phyloP scores from a whole-genome alignment of 179 eudicot genomes.

The Camellia oleifera region DNA sequence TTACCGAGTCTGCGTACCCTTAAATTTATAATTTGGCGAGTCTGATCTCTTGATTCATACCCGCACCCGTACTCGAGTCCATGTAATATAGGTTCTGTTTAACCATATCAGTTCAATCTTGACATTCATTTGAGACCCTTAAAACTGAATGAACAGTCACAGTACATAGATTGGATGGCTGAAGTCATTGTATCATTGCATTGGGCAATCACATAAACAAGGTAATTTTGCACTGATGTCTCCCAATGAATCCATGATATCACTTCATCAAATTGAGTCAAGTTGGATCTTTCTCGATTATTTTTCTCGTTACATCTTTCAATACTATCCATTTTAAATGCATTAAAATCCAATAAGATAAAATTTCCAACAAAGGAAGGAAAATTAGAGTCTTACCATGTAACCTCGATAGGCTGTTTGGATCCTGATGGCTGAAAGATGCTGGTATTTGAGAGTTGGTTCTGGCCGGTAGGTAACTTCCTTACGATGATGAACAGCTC shows the following conservation, averaged over 20 bases:
- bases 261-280: neutral
- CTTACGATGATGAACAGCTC: slow-evolving; percentile 25
- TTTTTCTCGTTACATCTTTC: neutral
- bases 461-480: slow-evolving; percentile 53
- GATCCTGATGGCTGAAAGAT: slow-evolving; percentile 77
- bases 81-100: neutral
- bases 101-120: neutral
- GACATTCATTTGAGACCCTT: neutral
- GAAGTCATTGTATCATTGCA: neutral
- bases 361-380: neutral
- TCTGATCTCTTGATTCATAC: no score
- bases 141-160: neutral
- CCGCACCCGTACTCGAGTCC: no score
- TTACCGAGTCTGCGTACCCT: no score
- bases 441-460: slow-evolving; percentile 55
- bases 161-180: neutral
- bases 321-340: neutral
- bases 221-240: neutral
- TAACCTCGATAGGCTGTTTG: slow-evolving; percentile 89
- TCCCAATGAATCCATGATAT: neutral
- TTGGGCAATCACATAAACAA: neutral
- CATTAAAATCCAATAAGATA: neutral
- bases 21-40: no score
- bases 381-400: slow-evolving; percentile 41
- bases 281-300: neutral